Conservation (phyloP, 1,139 yeast species). For the Kurtzmaniella natalensis region DNA sequence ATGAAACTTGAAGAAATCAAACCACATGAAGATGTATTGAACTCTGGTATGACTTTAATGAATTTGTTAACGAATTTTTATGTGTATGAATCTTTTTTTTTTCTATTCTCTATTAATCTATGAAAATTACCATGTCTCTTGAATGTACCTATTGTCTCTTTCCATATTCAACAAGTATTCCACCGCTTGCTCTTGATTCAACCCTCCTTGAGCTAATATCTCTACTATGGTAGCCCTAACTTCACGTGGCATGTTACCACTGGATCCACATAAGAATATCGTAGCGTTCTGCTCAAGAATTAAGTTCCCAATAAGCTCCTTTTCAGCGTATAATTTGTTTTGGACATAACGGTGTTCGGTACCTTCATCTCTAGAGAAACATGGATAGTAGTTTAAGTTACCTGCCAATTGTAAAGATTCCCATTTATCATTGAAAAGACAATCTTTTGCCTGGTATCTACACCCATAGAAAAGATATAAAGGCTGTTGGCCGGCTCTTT, state of each 20-base stretch:
- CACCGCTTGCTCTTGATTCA: constrained; percentile 45
- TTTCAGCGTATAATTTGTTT: constrained; percentile 54
- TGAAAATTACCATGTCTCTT: constrained; percentile 76
- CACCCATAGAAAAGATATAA: constrained; percentile 72
- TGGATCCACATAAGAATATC: constrained; percentile 83
- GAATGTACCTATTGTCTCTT: constrained; percentile 63
- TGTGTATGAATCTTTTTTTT: neutral
- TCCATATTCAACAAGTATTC: constrained; percentile 58
- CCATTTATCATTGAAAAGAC: constrained; percentile 59
- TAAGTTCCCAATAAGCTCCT: constrained; percentile 44
- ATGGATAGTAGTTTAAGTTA: constrained; percentile 40
- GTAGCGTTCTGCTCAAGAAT: constrained; percentile 53
- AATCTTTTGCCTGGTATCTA: constrained; percentile 64
- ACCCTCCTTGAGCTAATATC: constrained; percentile 42
- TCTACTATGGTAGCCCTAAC: constrained; percentile 74
- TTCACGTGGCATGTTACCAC: constrained; percentile 93
- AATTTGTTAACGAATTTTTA: too few species aligned
- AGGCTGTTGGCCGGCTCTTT: constrained; percentile 14
- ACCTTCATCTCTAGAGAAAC: constrained; percentile 59
- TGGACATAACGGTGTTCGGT: constrained; percentile 61
- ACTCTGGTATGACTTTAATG: too few species aligned
- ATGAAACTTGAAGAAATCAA: too few species aligned
- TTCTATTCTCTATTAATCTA: neutral
- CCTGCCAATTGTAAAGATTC: constrained; percentile 23
- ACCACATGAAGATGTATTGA: too few species aligned